Conservation (phyloP, 2,329 filamentous ascomycete genomes). For the Ceratocystis lukuohia region DNA sequence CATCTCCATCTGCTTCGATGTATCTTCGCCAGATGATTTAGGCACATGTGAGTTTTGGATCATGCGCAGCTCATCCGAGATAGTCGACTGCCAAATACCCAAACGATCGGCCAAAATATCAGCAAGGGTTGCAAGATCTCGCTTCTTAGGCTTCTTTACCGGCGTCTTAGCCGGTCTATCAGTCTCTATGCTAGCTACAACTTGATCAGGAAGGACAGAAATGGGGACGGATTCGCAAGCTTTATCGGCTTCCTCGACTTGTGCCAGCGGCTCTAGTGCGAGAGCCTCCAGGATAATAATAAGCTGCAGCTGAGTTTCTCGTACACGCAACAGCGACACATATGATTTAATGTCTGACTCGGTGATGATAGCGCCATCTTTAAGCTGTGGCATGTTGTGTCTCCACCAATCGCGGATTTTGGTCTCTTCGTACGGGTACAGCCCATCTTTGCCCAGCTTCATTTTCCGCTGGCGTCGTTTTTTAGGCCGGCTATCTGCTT, state of each 20-base stretch:
- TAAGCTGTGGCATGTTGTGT: constrained; percentile 38
- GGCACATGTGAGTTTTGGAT: constrained; percentile 36
- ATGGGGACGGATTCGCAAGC: constrained; percentile 18
- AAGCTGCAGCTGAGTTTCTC: constrained; percentile 70
- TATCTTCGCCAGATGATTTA: constrained; percentile 24
- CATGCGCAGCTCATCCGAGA: constrained; percentile 42
- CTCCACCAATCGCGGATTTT: constrained; percentile 59
- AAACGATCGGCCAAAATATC: constrained; percentile 65
- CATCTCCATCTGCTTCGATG: constrained; percentile 30
- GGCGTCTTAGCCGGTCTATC: constrained; percentile 25
- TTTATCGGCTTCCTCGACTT: constrained; percentile 31
- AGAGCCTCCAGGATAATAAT: constrained; percentile 67
- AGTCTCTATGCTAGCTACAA: constrained; percentile 24
- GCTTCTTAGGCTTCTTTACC: constrained; percentile 45
- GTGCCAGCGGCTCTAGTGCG: constrained; percentile 47
- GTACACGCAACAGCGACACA: constrained; percentile 51
- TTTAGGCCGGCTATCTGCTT: constrained; percentile 26
- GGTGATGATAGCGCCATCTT: constrained; percentile 32
- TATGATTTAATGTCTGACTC: constrained; percentile 46
- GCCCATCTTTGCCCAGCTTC: constrained; percentile 52
- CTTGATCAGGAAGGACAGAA: constrained; percentile 3
- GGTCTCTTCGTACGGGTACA: constrained; percentile 54
- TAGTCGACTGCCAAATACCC: constrained; percentile 73
- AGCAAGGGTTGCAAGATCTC: constrained; percentile 51
- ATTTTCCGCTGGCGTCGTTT: constrained; percentile 48